Base-by-base conservation (phyloP, 2,329 filamentous ascomycete genomes). In the Knufia fluminis region DNA sequence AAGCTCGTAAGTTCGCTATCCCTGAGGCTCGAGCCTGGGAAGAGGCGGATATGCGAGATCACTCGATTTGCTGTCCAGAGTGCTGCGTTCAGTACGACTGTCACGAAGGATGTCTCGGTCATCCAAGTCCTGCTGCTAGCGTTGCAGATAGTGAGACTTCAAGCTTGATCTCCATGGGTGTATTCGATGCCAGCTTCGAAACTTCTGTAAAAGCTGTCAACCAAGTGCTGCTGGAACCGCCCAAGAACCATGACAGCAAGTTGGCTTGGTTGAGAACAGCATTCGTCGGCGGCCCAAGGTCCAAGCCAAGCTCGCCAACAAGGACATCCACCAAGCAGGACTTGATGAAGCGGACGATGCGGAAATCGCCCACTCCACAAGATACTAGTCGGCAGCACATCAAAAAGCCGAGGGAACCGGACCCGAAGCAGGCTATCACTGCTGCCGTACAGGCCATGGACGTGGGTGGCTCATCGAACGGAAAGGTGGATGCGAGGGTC, bases 31-130 rank as follows among this genome's bases (percentile, higher is more conserved):
- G 17, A 3, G 17, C 41, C 3, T 23, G 17, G n/a, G 26, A 46
- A 9, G 16, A 36, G 28, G n/a, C 22, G 10, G 43, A 23, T 36
- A 20, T 23, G 43, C 24, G 46, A 20, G 52, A 57, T 44, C 57
- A 60, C 46, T 32, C 38, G 1, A 51, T 38, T 20, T 60, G 57
- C 38, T 59, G 56, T 31, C 56, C 56, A 7, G 51, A 54, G 26
- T 60, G 57, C 40, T 60, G 57, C 43, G 52, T 51, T 35, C 44
- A 49, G 10, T 39, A 48, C 14, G 56, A 56, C 35, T 57, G 53
- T 52, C 57, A 60, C 46, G 56, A 51, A 43, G 52, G 56, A 8
- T 60, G 57, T 47, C 46, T 60, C 3, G 57, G 57, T 28, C 57
- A 60, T 48, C 46, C 54, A 10, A 57, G 56, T 46, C 54, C 55